Evolutionary conservation across 1,139 yeast species (phyloP).

Genomic region (Blastobotrys petasosporus): DNA sequence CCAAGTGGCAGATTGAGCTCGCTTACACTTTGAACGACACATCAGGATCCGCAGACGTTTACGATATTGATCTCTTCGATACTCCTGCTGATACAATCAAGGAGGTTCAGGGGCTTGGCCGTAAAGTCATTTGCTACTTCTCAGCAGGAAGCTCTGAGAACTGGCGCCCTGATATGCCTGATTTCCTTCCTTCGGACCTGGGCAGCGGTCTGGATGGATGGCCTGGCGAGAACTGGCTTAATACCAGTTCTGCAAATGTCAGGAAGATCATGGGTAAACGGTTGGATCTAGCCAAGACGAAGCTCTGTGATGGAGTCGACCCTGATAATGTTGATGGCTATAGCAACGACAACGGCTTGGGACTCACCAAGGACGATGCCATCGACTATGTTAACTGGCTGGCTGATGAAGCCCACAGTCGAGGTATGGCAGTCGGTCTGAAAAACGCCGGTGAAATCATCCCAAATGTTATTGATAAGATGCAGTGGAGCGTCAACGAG

Average conservation of each 20-base stretch:
- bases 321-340: constrained; percentile 22
- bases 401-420: constrained; percentile 15
- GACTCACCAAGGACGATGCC: constrained; percentile 13
- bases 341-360: constrained; percentile 19
- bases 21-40: constrained; percentile 12
- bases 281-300: constrained; percentile 15
- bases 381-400: constrained; percentile 16
- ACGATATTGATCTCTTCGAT: constrained; percentile 20
- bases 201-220: constrained; percentile 18
- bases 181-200: constrained; percentile 13
- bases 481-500: constrained; percentile 21
- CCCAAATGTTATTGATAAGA: constrained; percentile 13
- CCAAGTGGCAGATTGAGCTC: constrained; percentile 17
- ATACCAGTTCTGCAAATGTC: constrained; percentile 13
- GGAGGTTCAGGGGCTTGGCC: constrained; percentile 13
- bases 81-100: constrained; percentile 9
- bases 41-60: constrained; percentile 14
- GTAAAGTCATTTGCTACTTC: constrained; percentile 18
- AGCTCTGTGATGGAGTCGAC: constrained; percentile 21
- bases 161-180: constrained; percentile 16
- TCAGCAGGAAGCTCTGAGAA: constrained; percentile 20
- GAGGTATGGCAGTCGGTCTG: constrained; percentile 18
- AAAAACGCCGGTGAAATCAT: constrained; percentile 19
- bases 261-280: constrained; percentile 18
- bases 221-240: constrained; percentile 19